phyloP scores from a whole-genome alignment of 352 stramenopile species.

The Phytophthora pseudosyringae region DNA sequence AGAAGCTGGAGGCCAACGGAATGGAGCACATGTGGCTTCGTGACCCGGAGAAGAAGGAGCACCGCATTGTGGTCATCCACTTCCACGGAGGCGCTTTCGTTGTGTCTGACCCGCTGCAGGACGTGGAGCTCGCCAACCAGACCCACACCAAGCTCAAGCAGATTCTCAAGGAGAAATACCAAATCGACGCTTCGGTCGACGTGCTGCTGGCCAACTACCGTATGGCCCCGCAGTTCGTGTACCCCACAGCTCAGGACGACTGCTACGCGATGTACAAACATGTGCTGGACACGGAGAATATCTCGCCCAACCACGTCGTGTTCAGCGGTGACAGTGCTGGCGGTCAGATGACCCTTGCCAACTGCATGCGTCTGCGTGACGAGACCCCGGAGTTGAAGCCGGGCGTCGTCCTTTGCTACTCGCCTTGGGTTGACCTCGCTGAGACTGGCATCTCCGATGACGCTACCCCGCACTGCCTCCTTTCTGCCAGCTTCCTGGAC shows the following conservation, averaged over 20 bases:
- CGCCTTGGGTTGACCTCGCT: slow-evolving; percentile 28
- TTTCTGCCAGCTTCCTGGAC: slow-evolving; percentile 35
- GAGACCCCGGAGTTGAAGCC: slow-evolving; percentile 25
- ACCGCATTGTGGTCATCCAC: slow-evolving; percentile 51
- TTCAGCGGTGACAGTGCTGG: slow-evolving; percentile 59
- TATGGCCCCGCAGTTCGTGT: slow-evolving; percentile 50
- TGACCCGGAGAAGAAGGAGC: slow-evolving; percentile 24
- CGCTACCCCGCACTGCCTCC: slow-evolving; percentile 32
- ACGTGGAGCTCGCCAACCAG: slow-evolving; percentile 38
- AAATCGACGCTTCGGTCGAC: slow-evolving; percentile 37
- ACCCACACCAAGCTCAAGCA: slow-evolving; percentile 30
- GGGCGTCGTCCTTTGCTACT: slow-evolving; percentile 32
- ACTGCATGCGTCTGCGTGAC: slow-evolving; percentile 37
- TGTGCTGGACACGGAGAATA: slow-evolving; percentile 31
- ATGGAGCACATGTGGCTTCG: slow-evolving; percentile 54
- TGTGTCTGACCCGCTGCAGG: slow-evolving; percentile 37
- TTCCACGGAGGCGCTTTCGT: slow-evolving; percentile 54
- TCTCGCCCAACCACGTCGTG: slow-evolving; percentile 39
- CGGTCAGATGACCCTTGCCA: slow-evolving; percentile 42
- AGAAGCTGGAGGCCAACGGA: slow-evolving; percentile 34
- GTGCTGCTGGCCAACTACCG: slow-evolving; percentile 64
- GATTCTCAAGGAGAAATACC: slow-evolving; percentile 24
- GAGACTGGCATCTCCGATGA: slow-evolving; percentile 25
- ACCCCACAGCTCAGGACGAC: slow-evolving; percentile 49
- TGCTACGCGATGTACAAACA: slow-evolving; percentile 49